Evolutionary conservation across 768 basidiomycete genomes (phyloP), one percentile per base, ranked within the genome.

Genomic region (Trametes coccinea): DNA sequence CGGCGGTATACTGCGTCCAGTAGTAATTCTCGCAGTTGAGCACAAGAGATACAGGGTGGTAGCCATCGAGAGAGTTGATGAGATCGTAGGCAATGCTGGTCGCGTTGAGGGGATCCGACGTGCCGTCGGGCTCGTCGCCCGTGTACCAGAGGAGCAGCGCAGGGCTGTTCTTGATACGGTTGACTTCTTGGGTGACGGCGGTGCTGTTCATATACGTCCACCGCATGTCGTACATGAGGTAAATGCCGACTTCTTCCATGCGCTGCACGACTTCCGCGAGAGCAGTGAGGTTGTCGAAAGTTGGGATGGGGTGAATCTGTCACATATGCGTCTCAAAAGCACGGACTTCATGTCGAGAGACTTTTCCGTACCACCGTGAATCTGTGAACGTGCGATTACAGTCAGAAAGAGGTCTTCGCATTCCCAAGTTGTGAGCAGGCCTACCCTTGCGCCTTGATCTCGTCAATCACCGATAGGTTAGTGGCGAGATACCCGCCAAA

Each of bases 171-270:
- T 88, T 89, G 74, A 92, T 80, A 40, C 73, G 74, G 60, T 86
- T 84, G 17, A 93, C 90, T 74, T 93, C 83, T 57, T 83, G 80
- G 1, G 79, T 83, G 30, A 92, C 86, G 1, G 81, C 78, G 5
- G 83, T 80, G 7, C 74, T 65, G 71, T 92, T 86, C 80, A 79
- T 83, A 75, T 91, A 92, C 4, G 82, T 82, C 81, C 53, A 77
- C 51, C 90, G 81, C 90, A 93, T 92, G 70, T 92, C 89, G 64
- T 93, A 93, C 84, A 92, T 91, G 56, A 92, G 78, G 68, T 88
- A 93, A 3, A 85, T 63, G 0, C 82, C 83, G 0, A 86, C 83
- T 61, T 87, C 80, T 71, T 91, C 84, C 87, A 92, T 90, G 45
- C 80, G 76, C 67, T 90, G 86, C 6, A 92, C 69, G 30, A 90